Base-by-base conservation (phyloP, 805 yeast species). In the Candida argentea region DNA sequence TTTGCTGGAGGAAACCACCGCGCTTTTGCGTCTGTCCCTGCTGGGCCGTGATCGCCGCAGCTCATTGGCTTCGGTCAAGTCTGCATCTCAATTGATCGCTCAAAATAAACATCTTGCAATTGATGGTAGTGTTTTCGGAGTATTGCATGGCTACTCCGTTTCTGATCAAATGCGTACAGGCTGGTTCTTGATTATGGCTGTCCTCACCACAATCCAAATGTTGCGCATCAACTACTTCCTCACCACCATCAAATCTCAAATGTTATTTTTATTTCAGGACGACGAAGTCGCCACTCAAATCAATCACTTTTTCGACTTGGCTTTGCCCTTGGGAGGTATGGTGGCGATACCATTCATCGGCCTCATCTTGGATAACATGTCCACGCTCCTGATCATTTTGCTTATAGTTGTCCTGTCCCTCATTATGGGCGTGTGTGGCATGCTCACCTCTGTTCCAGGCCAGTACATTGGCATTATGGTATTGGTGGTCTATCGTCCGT, bases 141-240 rank as follows among this genome's bases (percentile, higher is more conserved):
- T 77, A 9, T 55, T 87, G 50, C 95, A 89, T 50, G 81, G 77
- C 4, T 52, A 59, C 25, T 35, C 73, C 1, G 67, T 72, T 5
- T 31, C 35, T 5, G 60, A 55, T 20, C 83, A 75, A 43, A 55
- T 74, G 35, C 54, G 48, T 25, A 65, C 82, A 4, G 68, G 80
- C 3, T 85, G 95, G 91, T 89, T 86, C 49, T 45, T 65, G 27
- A 54, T 86, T 31, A 80, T 85, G 81, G 70, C 83, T 15, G 46
- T 72, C 2, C 83, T 86, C 51, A 81, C 95, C 5, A 70, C 87
- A 3, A 68, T 87, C 32, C 93, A 85, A 52, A 87, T 87, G 95
- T 65, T 89, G 24, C 66, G 96, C 49, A 78, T 87, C 40, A 87
- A 87, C 58, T 89, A 83, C 52, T 89, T 85, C 53, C 91, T 87